Evolutionary conservation across 306 rosid genomes (phyloP).

Genomic region (Castanospermum australe): DNA sequence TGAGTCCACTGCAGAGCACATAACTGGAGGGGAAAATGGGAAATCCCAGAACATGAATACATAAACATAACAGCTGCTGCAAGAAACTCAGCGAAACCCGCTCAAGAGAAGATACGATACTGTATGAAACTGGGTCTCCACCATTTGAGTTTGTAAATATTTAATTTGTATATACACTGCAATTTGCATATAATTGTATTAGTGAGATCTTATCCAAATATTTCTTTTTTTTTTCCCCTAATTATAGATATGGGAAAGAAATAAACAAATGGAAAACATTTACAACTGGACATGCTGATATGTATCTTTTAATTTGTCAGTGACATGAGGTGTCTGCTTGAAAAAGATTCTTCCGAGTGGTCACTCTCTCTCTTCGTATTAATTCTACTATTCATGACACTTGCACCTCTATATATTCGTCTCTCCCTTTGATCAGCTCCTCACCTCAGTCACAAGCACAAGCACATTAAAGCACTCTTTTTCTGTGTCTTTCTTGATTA

Average conservation of each 20-base stretch:
- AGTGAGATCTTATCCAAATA: background rate
- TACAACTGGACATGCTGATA: background rate
- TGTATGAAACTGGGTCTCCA: no score
- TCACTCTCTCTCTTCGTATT: background rate
- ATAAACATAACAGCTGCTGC: no score
- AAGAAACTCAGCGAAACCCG: no score
- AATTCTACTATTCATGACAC: background rate
- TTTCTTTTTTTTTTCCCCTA: background rate
- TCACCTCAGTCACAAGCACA: slow-evolving; percentile 35
- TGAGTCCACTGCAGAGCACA: no score
- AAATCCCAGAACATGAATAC: no score
- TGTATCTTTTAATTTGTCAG: slow-evolving; percentile 41
- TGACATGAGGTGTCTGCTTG: slow-evolving; percentile 49
- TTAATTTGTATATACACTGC: no score
- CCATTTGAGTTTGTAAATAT: no score
- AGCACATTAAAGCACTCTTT: no score
- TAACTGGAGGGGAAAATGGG: no score
- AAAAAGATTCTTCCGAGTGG: slow-evolving; percentile 43
- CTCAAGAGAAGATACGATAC: no score
- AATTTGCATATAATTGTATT: background rate
- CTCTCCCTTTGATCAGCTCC: slow-evolving; percentile 30
- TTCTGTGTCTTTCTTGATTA: background rate
- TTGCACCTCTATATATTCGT: slow-evolving; percentile 42
- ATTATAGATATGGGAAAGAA: background rate
- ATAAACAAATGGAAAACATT: background rate